Evolutionary conservation across 495 filamentous ascomycete species (phyloP).

Genomic region (Neurospora sp.): DNA sequence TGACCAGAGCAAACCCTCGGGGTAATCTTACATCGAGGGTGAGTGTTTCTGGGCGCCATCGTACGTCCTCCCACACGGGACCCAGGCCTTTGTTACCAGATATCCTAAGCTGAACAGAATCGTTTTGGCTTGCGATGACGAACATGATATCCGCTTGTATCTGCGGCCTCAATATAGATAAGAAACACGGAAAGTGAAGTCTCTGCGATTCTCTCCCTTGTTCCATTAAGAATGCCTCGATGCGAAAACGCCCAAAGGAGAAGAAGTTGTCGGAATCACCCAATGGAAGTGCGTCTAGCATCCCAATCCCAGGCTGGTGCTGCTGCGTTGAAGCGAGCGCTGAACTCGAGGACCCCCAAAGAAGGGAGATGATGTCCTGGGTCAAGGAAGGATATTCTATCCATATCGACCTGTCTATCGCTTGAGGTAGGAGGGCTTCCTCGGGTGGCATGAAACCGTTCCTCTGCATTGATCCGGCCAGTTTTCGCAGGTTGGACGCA

Average conservation of each 20-base stretch:
- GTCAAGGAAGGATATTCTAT: conserved; percentile 59
- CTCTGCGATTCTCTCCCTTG: conserved; percentile 53
- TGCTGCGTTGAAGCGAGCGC: conserved; percentile 28
- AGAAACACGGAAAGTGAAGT: conserved; percentile 56
- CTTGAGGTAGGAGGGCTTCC: conserved; percentile 52
- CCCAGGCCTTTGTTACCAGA: conserved; percentile 56
- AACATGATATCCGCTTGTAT: conserved; percentile 56
- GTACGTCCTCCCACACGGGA: conserved; percentile 67
- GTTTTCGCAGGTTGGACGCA: conserved; percentile 53
- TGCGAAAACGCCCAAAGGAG: conserved; percentile 63
- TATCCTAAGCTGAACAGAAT: conserved; percentile 63
- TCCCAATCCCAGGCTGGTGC: conserved; percentile 28
- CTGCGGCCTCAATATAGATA: conserved; percentile 63
- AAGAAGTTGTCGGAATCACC: conserved; percentile 61
- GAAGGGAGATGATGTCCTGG: conserved; percentile 52
- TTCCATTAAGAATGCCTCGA: conserved; percentile 57
- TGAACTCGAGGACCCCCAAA: conserved; percentile 50
- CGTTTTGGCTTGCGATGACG: conserved; percentile 65
- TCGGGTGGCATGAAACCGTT: conserved; percentile 63
- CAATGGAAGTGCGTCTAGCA: conserved; percentile 60
- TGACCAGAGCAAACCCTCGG: conserved; percentile 54
- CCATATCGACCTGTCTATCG: conserved; percentile 66
- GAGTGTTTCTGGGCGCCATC: conserved; percentile 57
- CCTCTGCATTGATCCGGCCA: conserved; percentile 71
- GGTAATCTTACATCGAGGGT: conserved; percentile 56